These are phyloP conservation scores for Schwanniomyces occidentalis DNA, from an alignment of 805 yeast species.

Conservation along the genomic window DNA sequence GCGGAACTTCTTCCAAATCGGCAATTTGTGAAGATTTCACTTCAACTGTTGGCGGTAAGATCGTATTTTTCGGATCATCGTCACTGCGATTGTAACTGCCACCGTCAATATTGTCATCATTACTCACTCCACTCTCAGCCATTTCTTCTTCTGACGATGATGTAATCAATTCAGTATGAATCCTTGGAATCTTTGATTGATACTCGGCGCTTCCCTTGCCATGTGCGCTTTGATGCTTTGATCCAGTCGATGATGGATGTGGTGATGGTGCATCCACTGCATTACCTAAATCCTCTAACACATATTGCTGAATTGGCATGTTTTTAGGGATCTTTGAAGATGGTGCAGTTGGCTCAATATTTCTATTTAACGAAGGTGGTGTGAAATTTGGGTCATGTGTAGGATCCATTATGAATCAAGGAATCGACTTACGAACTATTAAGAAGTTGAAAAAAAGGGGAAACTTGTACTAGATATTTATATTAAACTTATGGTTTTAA, in stretches of 20 bases:
- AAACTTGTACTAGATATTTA: neutral
- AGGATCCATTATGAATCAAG: slow-evolving; percentile 71
- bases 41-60: slow-evolving; percentile 43
- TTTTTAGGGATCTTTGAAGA: slow-evolving; percentile 68
- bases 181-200: slow-evolving; percentile 50
- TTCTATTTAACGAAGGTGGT: slow-evolving; percentile 73
- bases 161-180: slow-evolving; percentile 53
- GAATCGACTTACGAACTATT: too few relatives aligned
- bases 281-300: slow-evolving; percentile 70
- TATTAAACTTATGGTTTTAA: too few relatives aligned
- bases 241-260: slow-evolving; percentile 35
- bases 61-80: slow-evolving; percentile 2
- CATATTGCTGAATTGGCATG: slow-evolving; percentile 76
- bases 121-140: slow-evolving; percentile 21
- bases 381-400: slow-evolving; percentile 86
- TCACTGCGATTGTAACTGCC: too few relatives aligned
- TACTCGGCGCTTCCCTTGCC: slow-evolving; percentile 15
- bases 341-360: slow-evolving; percentile 65
- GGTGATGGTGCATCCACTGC: slow-evolving; percentile 75
- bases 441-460: neutral
- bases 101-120: slow-evolving; percentile 14
- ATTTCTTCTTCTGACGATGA: slow-evolving; percentile 46
- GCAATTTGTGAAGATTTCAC: slow-evolving; percentile 70
- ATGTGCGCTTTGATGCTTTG: slow-evolving; percentile 10
- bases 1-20: slow-evolving; percentile 95